These are phyloP conservation scores for Epichloe typhina DNA, from an alignment of 2,329 filamentous ascomycete species.

Conservation along the genomic window DNA sequence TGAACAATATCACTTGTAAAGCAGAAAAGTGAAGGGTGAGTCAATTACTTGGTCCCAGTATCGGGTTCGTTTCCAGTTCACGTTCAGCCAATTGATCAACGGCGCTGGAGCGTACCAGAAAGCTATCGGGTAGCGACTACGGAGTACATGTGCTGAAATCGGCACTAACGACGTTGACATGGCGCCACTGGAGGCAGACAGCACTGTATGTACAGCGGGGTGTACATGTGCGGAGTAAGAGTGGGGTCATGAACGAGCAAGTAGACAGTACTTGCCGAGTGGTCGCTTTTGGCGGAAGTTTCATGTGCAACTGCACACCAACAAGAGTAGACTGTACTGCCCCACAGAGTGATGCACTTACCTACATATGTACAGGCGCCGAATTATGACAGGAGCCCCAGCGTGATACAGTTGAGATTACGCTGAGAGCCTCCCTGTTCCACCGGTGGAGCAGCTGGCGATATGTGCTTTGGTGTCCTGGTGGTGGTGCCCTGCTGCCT, in stretches of 20 bases:
- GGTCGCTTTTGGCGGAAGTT: neutral
- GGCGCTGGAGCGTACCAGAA: too few relatives aligned
- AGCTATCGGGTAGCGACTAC: neutral
- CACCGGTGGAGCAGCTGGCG: neutral
- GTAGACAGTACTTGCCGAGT: neutral
- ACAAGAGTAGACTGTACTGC: neutral
- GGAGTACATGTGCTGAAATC: too few relatives aligned
- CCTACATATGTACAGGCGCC: neutral
- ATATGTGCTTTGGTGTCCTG: neutral
- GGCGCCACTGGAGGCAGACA: neutral
- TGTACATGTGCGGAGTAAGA: neutral
- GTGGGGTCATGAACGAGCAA: neutral
- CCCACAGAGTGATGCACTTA: too few relatives aligned
- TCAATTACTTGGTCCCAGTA: too few relatives aligned
- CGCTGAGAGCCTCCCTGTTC: neutral
- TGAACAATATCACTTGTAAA: too few relatives aligned
- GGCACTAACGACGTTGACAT: neutral
- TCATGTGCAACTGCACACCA: neutral
- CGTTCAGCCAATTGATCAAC: too few relatives aligned
- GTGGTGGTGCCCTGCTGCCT: constrained; percentile 3
- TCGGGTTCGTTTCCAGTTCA: too few relatives aligned
- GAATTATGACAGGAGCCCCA: neutral
- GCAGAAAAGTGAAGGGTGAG: too few relatives aligned
- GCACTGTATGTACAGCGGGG: too few relatives aligned
- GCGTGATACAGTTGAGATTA: neutral